Evolutionary conservation across 331 rosid genomes (phyloP), one percentile per base, ranked within the genome.

Genomic region (Pyracantha coccinea): DNA sequence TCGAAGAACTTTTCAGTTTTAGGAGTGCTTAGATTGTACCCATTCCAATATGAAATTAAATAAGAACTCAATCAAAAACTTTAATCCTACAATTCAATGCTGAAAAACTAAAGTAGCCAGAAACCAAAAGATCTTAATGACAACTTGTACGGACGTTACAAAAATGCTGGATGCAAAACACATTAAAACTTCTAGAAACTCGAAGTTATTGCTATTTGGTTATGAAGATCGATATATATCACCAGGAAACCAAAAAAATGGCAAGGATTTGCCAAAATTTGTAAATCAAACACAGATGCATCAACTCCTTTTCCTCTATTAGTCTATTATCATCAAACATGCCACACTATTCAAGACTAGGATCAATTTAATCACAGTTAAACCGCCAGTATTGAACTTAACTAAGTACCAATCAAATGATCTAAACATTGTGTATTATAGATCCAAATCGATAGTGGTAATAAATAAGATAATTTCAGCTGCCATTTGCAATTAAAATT

Each of bases 1-100:
- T n/a, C n/a, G n/a, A n/a, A n/a, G n/a, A n/a, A n/a, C n/a, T n/a
- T n/a, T n/a, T n/a, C n/a, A n/a, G n/a, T n/a, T n/a, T n/a, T n/a
- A n/a, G n/a, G n/a, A n/a, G n/a, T n/a, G n/a, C n/a, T n/a, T n/a
- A n/a, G n/a, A n/a, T n/a, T n/a, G n/a, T n/a, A n/a, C n/a, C n/a
- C n/a, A n/a, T n/a, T n/a, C n/a, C n/a, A n/a, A n/a, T n/a, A n/a
- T n/a, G n/a, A n/a, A n/a, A n/a, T n/a, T n/a, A n/a, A n/a, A n/a
- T n/a, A n/a, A 84, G n/a, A 73, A 67, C 62, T n/a, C 10, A 71
- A 67, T 66, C 25, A 77, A 25, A 63, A 45, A 73, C 69, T 2
- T 21, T 38, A 3, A 63, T 25, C n/a, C n/a, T n/a, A n/a, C n/a
- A n/a, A n/a, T n/a, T n/a, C n/a, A n/a, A n/a, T n/a, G n/a, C n/a